A percentile compares a stretch with the other conserved stretches of the same genome.
Conservation (phyloP, 2,329 filamentous ascomycete species). For the Chaetomium sp. region DNA sequence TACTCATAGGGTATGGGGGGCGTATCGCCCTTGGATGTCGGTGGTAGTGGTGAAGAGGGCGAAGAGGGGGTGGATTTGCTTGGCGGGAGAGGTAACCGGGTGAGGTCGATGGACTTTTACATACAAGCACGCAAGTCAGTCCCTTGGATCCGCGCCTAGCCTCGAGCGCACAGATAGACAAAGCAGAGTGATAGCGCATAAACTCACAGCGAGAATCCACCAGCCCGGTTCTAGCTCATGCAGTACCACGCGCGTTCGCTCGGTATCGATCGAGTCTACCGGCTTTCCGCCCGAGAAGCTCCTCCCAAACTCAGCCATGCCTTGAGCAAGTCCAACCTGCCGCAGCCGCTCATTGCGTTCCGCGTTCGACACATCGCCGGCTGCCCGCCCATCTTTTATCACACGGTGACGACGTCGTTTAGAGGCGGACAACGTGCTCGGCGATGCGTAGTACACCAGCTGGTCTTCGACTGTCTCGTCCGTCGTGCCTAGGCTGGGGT, state of each 20-base stretch:
- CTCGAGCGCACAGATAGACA: background rate
- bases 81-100: conserved; percentile 58
- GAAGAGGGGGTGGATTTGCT: conserved; percentile 1
- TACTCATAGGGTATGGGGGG: conserved; percentile 57
- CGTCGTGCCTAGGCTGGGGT: conserved; percentile 52
- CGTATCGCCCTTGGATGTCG: conserved; percentile 8
- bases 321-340: conserved; percentile 92
- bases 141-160: too few relatives aligned
- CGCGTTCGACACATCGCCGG: conserved; percentile 46
- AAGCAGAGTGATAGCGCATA: too few relatives aligned
- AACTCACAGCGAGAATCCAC: conserved; percentile 87
- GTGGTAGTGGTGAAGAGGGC: background rate
- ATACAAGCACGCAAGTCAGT: too few relatives aligned
- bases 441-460: conserved; percentile 86
- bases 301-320: conserved; percentile 88
- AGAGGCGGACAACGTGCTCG: conserved; percentile 36
- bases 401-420: conserved; percentile 35
- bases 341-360: conserved; percentile 80
- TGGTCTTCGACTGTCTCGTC: conserved; percentile 73
- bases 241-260: conserved; percentile 76
- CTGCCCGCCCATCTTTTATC: conserved; percentile 34
- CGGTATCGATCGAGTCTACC: conserved; percentile 83
- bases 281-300: conserved; percentile 74
- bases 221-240: conserved; percentile 84
- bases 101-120: conserved; percentile 69